phyloP scores from a whole-genome alignment of 2,329 filamentous ascomycete species.

The Helotiales sp. region DNA sequence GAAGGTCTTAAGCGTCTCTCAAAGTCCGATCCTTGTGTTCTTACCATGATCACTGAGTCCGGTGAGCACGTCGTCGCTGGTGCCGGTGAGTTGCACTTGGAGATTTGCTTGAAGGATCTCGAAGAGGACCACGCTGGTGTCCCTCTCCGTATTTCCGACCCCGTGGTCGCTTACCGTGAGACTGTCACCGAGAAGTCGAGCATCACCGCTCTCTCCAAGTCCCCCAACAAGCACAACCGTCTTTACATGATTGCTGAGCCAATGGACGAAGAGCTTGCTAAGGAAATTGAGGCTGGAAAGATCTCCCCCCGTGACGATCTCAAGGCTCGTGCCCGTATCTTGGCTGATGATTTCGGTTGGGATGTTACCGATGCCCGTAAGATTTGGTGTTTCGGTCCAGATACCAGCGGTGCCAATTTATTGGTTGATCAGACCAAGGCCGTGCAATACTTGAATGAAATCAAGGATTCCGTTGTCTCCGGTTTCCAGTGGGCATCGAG shows the following conservation, averaged over 20 bases:
- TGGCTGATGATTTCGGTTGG: conserved; percentile 98
- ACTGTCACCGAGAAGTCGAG: conserved; percentile 82
- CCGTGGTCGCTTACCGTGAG: conserved; percentile 98
- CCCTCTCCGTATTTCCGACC: conserved; percentile 96
- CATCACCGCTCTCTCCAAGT: conserved; percentile 98
- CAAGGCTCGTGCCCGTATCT: conserved; percentile 94
- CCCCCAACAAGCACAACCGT: conserved; percentile 99
- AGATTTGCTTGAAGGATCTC: conserved; percentile 99
- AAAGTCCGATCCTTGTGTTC: conserved; percentile 98
- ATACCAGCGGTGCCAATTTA: conserved; percentile 97
- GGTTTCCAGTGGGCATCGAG: conserved; percentile 99
- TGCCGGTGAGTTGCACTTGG: conserved; percentile 98
- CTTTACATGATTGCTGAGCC: conserved; percentile 94
- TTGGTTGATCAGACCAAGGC: conserved; percentile 99
- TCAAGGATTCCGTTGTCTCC: conserved; percentile 99
- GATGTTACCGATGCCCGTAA: conserved; percentile 99
- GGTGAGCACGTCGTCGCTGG: conserved; percentile 99
- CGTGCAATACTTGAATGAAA: conserved; percentile 99
- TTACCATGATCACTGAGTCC: conserved; percentile 86
- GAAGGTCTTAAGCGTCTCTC: conserved; percentile 99
- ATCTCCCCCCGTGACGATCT: conserved; percentile 96
- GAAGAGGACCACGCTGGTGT: conserved; percentile 99
- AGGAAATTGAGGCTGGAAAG: conserved; percentile 90
- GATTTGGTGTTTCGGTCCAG: conserved; percentile 99
- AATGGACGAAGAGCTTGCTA: conserved; percentile 87